A percentile compares a stretch with the other conserved stretches of the same genome.
Conservation (phyloP, 2,329 filamentous ascomycete genomes). For the Rhinocladiella similis region DNA sequence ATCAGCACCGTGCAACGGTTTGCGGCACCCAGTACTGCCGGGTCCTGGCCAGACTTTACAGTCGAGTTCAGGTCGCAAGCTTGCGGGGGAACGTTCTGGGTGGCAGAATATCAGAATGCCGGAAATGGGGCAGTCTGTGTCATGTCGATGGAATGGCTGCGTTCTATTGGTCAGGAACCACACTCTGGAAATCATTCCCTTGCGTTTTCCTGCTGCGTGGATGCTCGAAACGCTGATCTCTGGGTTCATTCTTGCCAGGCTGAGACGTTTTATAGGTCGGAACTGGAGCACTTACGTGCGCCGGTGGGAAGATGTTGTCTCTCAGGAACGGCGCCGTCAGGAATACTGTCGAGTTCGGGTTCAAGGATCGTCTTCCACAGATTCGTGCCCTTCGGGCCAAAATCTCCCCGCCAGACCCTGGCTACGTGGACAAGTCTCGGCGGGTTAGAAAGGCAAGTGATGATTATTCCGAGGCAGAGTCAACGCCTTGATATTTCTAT, state of each 20-base stretch:
- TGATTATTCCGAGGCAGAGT: no score
- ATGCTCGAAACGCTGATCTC: neutral
- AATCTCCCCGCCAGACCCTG: neutral
- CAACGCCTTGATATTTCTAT: no score
- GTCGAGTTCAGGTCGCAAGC: constrained; percentile 13
- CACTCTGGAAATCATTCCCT: constrained; percentile 6
- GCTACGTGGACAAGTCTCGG: neutral
- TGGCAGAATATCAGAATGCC: constrained; percentile 15
- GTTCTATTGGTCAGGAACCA: neutral
- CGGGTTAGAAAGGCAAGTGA: no score
- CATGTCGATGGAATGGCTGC: constrained; percentile 10
- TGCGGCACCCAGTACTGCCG: constrained; percentile 7
- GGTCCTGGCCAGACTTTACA: constrained; percentile 10
- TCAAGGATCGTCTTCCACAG: constrained; percentile 12
- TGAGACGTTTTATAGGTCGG: neutral
- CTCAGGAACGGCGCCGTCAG: constrained; percentile 5
- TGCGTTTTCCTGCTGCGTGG: constrained; percentile 7
- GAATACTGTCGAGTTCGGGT: constrained; percentile 9
- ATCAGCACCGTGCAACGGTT: neutral
- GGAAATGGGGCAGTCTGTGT: constrained; percentile 9
- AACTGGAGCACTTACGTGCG: constrained; percentile 4
- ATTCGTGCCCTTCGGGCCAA: constrained; percentile 6
- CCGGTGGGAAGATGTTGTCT: neutral
- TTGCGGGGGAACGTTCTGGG: constrained; percentile 10
- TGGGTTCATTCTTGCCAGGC: constrained; percentile 8